A percentile compares a stretch with the other conserved stretches of the same genome.
These are phyloP conservation scores for Kluyveromyces lactis DNA, from an alignment of 805 yeast species.

Conservation along the genomic window DNA sequence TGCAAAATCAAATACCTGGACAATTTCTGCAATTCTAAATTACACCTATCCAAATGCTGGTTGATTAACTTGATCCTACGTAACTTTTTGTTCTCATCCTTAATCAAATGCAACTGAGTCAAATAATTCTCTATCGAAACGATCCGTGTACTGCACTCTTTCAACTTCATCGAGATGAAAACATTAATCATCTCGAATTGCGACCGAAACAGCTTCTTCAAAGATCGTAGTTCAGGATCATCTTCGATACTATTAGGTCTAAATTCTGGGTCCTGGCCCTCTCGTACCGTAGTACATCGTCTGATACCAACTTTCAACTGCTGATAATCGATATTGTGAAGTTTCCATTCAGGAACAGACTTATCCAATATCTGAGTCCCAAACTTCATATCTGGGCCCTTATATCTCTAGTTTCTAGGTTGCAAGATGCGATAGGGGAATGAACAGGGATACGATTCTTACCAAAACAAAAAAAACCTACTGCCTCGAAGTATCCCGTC, in stretches of 20 bases:
- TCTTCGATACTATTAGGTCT: slow-evolving; percentile 4
- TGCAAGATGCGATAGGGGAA: background rate
- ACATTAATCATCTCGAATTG: slow-evolving; percentile 22
- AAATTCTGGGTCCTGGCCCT: slow-evolving; percentile 8
- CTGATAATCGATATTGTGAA: slow-evolving; percentile 76
- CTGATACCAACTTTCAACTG: slow-evolving; percentile 62
- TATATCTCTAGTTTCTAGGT: too few relatives aligned
- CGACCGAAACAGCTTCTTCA: slow-evolving; percentile 12
- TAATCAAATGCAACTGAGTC: slow-evolving; percentile 10
- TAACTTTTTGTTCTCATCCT: slow-evolving; percentile 1
- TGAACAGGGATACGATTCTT: too few relatives aligned
- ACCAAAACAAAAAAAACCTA: too few relatives aligned
- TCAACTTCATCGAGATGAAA: slow-evolving; percentile 24
- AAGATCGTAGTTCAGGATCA: slow-evolving; percentile 7
- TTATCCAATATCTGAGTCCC: slow-evolving; percentile 67
- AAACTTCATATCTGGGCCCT: slow-evolving; percentile 78
- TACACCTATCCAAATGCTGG: slow-evolving; percentile 18
- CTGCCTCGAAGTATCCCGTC: too few relatives aligned
- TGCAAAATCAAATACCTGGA: slow-evolving; percentile 51
- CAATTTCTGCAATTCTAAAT: slow-evolving; percentile 39
- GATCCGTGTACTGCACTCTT: slow-evolving; percentile 22
- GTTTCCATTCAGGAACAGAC: slow-evolving; percentile 84
- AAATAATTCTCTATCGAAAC: slow-evolving; percentile 22
- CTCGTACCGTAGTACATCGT: slow-evolving; percentile 35
- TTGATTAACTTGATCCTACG: slow-evolving; percentile 13